phyloP scores from a whole-genome alignment of 306 rosid genomes.

The Castanospermum australe region DNA sequence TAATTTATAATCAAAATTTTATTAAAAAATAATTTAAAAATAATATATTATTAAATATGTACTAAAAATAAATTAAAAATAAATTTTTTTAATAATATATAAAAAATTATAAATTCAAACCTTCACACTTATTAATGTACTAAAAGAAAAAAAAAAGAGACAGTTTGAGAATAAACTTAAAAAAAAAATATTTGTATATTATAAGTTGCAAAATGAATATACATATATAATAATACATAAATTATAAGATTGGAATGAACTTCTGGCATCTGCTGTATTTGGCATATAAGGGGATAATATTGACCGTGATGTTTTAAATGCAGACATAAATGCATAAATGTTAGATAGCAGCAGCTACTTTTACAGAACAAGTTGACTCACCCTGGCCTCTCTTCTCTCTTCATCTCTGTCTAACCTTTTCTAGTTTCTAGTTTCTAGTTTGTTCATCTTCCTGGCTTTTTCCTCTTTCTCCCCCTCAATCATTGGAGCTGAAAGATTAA shows the following conservation, averaged over 20 bases:
- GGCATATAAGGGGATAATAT: not conserved
- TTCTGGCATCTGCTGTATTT: not conserved
- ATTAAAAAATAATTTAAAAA: no score
- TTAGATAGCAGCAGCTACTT: conserved; percentile 19
- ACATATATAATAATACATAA: not conserved
- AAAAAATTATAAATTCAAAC: no score
- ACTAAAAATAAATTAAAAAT: no score
- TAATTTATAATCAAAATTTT: no score
- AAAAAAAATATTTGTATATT: not conserved
- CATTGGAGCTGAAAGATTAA: not conserved
- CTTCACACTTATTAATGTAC: no score
- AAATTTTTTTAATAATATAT: no score
- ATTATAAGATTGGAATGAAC: not conserved
- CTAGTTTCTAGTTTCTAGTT: not conserved
- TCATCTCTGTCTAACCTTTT: not conserved
- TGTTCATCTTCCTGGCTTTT: not conserved
- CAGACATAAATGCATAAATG: conserved; percentile 24
- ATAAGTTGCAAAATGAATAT: not conserved
- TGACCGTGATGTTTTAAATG: conserved; percentile 24
- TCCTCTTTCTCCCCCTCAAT: not conserved
- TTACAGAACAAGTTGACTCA: not conserved
- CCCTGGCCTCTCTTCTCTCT: not conserved
- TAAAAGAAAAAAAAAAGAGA: no score
- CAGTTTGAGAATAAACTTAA: no score
- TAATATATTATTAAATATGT: no score